Percentiles rank a stretch among this genome's conserved stretches.
These are phyloP conservation scores for Pseudocercospora macadamiae DNA, from an alignment of 2,329 filamentous ascomycete species.

Conservation along the genomic window DNA sequence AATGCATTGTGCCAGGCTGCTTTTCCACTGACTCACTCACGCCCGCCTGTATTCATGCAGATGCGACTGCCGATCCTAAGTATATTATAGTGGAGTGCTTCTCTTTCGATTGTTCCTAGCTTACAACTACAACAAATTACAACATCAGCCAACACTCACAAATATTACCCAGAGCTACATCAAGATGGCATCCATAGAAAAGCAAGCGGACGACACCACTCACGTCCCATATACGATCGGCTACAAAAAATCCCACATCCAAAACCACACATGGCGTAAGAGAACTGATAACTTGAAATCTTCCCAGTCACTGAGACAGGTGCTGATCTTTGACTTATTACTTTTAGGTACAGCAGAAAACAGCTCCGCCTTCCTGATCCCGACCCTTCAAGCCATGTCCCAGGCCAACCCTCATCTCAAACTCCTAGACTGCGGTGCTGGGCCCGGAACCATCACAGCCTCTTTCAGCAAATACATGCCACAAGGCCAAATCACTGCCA, in stretches of 20 bases:
- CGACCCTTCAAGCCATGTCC: constrained; percentile 30
- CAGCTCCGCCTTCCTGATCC: constrained; percentile 41
- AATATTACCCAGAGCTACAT: not conserved
- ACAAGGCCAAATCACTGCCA: constrained; percentile 46
- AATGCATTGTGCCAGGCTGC: no score
- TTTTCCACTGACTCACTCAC: not conserved
- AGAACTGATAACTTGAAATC: no score
- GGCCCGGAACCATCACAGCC: constrained; percentile 53
- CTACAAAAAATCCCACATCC: constrained; percentile 45
- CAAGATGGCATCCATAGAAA: constrained; percentile 4
- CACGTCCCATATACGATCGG: constrained; percentile 44
- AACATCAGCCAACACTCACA: not conserved
- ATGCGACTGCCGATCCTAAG: no score
- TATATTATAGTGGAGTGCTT: no score
- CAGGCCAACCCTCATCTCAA: constrained; percentile 33
- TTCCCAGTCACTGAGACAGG: no score
- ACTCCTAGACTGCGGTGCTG: constrained; percentile 53
- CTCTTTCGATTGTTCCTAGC: not conserved
- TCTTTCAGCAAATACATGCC: constrained; percentile 49
- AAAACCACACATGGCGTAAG: constrained; percentile 50
- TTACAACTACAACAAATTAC: not conserved
- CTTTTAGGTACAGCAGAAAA: constrained; percentile 52
- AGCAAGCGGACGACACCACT: no score
- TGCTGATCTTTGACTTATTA: no score
- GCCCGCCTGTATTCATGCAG: no score